Evolutionary conservation across 306 rosid species (phyloP), one percentile per base, ranked within the genome.

Genomic region (Begonia peltatifolia): DNA sequence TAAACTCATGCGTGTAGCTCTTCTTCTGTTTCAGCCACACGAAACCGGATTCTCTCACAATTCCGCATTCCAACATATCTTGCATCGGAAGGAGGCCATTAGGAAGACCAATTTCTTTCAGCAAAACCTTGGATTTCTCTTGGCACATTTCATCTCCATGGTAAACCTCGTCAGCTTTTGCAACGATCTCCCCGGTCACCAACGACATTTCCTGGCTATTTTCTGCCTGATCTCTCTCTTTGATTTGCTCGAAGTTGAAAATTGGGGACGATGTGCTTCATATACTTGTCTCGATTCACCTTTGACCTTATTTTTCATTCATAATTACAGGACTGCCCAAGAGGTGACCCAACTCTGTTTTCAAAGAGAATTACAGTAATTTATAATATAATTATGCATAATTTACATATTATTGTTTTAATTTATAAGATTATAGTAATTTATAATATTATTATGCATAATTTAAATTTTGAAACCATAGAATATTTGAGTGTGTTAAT

Each of bases 21-120:
- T 77, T 77, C 66, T 81, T 81, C 57, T 86, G 96, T 73, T 74
- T 92, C 5, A 92, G 75, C 99, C 99, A 83, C 42, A 86, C 96
- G 14, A 76, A 81, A 8, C 99, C 99, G 0, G 75, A 61, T 9
- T 80, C 86, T 14, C 68, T 63, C 59, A 79, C 72, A 60, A 66
- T 68, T 9, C 99, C 99, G 35, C 92, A 81, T 64, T 90, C 97
- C 20, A 47, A 74, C 3, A 90, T 69, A 72, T 89, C 97, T 5
- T 76, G 61, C 69, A 89, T 4, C 0, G 97, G 97, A 12, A 85
- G 2, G 0, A 89, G 83, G 0, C 97, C 95, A 9, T 82, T 85
- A 7, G 97, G 95, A 1, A 89, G 76, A 0, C 51, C 52, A 0
- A 73, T 61, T 59, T 90, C 99, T n/a, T 47, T 68, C 0, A 90